These are phyloP conservation scores for Mrakia hoshinonis DNA, from an alignment of 768 basidiomycete genomes.

Conservation along the genomic window DNA sequence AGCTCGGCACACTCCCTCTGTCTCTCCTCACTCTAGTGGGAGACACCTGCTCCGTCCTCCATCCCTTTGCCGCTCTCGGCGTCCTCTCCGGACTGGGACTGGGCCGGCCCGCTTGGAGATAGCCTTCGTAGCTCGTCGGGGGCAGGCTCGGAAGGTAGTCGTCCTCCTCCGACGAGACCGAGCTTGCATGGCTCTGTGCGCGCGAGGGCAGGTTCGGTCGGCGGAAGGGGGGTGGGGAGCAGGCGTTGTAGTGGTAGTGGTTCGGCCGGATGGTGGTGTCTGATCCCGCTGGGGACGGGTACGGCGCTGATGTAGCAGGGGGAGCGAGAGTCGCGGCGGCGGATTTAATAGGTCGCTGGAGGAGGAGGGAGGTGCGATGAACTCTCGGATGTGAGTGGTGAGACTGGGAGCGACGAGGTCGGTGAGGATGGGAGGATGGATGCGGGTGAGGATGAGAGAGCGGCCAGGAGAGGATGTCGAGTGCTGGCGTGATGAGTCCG, in stretches of 20 bases:
- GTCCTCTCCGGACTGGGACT: conserved; percentile 2
- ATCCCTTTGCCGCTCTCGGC: not conserved
- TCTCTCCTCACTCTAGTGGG: not conserved
- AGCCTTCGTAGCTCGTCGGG: not conserved
- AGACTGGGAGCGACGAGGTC: not conserved
- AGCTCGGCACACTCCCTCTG: too few relatives aligned
- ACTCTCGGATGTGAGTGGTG: not conserved
- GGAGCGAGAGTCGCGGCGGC: not conserved
- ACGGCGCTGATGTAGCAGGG: not conserved
- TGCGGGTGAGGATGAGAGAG: conserved; percentile 1
- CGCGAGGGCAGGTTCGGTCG: not conserved
- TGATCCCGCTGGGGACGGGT: not conserved
- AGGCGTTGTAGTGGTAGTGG: not conserved
- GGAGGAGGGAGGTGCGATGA: not conserved
- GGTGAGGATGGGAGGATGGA: not conserved
- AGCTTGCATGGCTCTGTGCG: not conserved
- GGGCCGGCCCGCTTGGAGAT: not conserved
- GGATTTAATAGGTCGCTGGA: not conserved
- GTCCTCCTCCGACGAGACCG: not conserved
- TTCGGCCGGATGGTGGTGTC: not conserved
- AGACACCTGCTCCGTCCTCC: not conserved
- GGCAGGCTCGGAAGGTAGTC: not conserved
- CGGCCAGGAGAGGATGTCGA: not conserved
- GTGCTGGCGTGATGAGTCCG: not conserved
- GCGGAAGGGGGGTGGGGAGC: conserved; percentile 6